Evolutionary conservation across 495 filamentous ascomycete genomes (phyloP), one percentile per base, ranked within the genome.

Genomic region (Jackrogersella multiformis): DNA sequence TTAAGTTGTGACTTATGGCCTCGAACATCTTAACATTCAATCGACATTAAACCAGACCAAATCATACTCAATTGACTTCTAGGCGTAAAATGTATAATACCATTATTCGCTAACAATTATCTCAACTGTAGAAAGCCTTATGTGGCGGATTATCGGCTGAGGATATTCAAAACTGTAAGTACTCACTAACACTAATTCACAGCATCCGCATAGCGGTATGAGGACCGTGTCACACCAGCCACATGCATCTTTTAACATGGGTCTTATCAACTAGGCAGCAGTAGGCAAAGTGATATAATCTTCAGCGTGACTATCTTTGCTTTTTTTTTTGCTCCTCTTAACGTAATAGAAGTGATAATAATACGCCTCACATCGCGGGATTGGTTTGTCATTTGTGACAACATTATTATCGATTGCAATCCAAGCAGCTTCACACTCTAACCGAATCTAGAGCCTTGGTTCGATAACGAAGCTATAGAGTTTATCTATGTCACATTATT

Each of bases 131-230:
- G 10, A 59, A 42, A 16, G 7, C 7, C 18, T 20, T 16, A 36
- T 26, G 21, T 56, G 13, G 41, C 39, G 42, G 42, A 24, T 53
- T 42, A 44, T 36, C 38, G 15, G 16, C 5, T 21, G 20, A 34
- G 15, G 52, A n/a, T n/a, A 23, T 20, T 45, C 10, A 24, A 53
- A 5, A 16, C 26, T 15, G n/a, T 13, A 64, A 20, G 69, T 71
- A 71, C 28, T 68, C 55, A 15, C 20, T 71, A 71, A 21, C 69
- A 64, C 53, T 60, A 44, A 68, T 68, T 71, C 64, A 71, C 69
- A 36, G 45, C 26, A 2, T 21, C 32, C 20, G 48, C 55, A 56
- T 56, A 20, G 7, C 10, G 2, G 32, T 23, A 26, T 15, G 32
- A 56, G 38, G 13, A 18, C 38, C 39, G 23, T 64, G 21, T 42